Evolutionary conservation across 768 basidiomycete genomes (phyloP).

Genomic region (Boletus bicolor): DNA sequence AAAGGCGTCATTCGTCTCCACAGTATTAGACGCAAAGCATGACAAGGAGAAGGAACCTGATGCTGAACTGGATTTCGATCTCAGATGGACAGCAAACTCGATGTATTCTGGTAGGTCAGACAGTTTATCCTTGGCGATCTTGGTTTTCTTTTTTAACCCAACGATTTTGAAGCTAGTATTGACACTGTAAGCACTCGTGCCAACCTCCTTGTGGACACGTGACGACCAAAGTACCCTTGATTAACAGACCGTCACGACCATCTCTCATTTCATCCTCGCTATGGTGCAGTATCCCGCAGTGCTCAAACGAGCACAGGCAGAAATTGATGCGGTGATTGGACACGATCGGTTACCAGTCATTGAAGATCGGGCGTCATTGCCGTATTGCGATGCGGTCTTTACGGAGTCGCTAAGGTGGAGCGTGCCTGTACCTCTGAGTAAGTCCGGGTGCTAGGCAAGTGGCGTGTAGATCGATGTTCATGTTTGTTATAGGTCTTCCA

Average conservation of each 20-base stretch:
- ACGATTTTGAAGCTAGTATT: constrained; percentile 40
- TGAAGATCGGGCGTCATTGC: constrained; percentile 51
- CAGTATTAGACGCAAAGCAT: constrained; percentile 43
- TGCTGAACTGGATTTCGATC: constrained; percentile 54
- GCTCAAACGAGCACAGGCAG: constrained; percentile 56
- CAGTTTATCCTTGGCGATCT: background rate
- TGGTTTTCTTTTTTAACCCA: background rate
- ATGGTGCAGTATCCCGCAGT: constrained; percentile 61
- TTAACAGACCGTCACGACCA: constrained; percentile 44
- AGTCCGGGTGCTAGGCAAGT: constrained; percentile 10
- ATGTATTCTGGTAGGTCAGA: constrained; percentile 54
- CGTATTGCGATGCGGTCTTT: constrained; percentile 57
- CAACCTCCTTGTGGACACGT: background rate
- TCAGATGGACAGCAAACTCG: constrained; percentile 82
- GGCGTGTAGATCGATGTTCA: background rate
- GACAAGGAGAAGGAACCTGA: constrained; percentile 10
- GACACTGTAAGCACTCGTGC: constrained; percentile 50
- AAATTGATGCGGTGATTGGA: constrained; percentile 54
- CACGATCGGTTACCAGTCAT: constrained; percentile 54
- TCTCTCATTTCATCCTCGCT: constrained; percentile 61
- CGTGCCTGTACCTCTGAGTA: constrained; percentile 56
- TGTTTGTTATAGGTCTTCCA: constrained; percentile 46
- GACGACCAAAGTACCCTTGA: constrained; percentile 16
- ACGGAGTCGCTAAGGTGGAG: constrained; percentile 57
- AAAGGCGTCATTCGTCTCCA: constrained; percentile 42